phyloP scores from a whole-genome alignment of 306 rosid genomes.

The Dalbergia oliveri region DNA sequence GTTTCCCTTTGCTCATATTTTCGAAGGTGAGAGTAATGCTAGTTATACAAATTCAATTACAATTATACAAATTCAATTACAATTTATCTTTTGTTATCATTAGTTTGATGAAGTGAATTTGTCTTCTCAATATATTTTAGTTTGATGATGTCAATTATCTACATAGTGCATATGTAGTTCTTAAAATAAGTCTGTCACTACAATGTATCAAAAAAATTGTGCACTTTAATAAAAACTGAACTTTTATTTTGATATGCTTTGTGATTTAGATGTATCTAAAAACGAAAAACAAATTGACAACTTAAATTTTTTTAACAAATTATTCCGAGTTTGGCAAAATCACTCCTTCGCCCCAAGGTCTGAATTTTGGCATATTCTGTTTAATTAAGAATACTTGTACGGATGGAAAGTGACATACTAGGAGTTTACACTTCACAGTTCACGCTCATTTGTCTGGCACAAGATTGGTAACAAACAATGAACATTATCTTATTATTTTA shows the following conservation, averaged over 20 bases:
- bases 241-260: too few species aligned
- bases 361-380: neutral
- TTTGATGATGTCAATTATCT: neutral
- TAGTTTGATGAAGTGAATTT: too few species aligned
- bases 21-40: too few species aligned
- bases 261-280: too few species aligned
- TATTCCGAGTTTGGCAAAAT: neutral
- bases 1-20: too few species aligned
- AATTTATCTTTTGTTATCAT: too few species aligned
- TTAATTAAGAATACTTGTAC: neutral
- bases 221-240: neutral
- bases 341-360: neutral
- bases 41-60: too few species aligned
- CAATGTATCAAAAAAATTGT: neutral
- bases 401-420: constrained; percentile 18
- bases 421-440: neutral
- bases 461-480: neutral
- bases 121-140: too few species aligned
- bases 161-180: neutral
- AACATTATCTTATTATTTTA: neutral
- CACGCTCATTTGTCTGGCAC: neutral
- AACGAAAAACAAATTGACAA: too few species aligned
- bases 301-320: too few species aligned
- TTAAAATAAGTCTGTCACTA: neutral
- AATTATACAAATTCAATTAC: too few species aligned